phyloP scores from a whole-genome alignment of 2,329 filamentous ascomycete species.

The Xylariaceae sp. region DNA sequence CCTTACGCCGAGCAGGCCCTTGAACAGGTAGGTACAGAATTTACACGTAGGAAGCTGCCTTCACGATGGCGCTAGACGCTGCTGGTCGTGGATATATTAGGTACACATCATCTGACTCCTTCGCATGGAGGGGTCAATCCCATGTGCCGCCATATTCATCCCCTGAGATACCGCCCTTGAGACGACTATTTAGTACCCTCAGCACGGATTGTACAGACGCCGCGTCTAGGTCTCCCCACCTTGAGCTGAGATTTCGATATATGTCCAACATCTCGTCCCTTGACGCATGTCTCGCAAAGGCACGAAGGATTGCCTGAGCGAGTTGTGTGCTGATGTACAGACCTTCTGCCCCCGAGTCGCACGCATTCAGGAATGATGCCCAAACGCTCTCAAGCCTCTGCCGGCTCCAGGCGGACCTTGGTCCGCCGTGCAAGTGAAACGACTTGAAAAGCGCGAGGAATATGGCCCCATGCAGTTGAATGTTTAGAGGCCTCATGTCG shows the following conservation, averaged over 20 bases:
- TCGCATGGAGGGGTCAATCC: too few relatives aligned
- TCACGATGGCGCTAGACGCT: too few relatives aligned
- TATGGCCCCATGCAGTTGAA: constrained; percentile 66
- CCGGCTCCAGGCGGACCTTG: constrained; percentile 63
- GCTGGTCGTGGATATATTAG: too few relatives aligned
- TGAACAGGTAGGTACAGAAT: too few relatives aligned
- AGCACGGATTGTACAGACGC: constrained; percentile 39
- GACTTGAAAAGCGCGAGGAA: constrained; percentile 79
- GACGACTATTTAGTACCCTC: constrained; percentile 34
- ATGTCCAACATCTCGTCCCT: constrained; percentile 43
- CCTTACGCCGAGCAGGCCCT: too few relatives aligned
- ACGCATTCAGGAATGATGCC: constrained; percentile 51
- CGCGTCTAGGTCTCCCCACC: constrained; percentile 39
- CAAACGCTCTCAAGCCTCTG: constrained; percentile 62
- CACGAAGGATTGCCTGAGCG: constrained; percentile 51
- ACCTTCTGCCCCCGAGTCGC: constrained; percentile 37
- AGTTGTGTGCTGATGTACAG: constrained; percentile 54
- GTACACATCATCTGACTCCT: too few relatives aligned
- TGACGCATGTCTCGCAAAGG: constrained; percentile 55
- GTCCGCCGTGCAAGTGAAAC: constrained; percentile 66
- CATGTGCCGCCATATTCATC: too few relatives aligned
- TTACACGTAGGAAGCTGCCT: too few relatives aligned
- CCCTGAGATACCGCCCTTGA: too few relatives aligned
- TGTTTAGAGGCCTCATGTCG: constrained; percentile 67
- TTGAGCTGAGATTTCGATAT: constrained; percentile 41